Conservation (phyloP, 2,329 filamentous ascomycete genomes). For the Nemania bipapillata region DNA sequence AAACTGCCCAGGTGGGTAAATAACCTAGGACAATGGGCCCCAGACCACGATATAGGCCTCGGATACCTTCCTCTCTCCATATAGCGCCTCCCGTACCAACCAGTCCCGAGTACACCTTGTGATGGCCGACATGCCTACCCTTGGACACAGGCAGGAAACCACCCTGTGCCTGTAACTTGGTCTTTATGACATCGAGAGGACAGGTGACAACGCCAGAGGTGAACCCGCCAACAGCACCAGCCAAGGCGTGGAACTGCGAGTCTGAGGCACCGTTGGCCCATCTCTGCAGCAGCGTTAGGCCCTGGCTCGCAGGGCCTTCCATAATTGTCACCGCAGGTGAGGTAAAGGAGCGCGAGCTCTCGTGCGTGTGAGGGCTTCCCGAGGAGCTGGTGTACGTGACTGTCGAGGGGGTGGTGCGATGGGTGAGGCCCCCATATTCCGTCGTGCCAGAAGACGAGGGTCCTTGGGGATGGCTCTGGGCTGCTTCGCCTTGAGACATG, state of each 20-base stretch:
- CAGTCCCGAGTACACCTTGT: conserved; percentile 82
- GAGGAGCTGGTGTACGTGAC: conserved; percentile 46
- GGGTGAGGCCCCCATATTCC: conserved; percentile 54
- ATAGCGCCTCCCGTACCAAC: conserved; percentile 87
- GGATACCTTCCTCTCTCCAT: conserved; percentile 85
- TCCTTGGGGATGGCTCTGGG: conserved; percentile 51
- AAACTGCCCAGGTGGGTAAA: conserved; percentile 96
- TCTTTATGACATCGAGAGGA: conserved; percentile 98
- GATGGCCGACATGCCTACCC: conserved; percentile 61
- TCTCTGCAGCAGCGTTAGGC: conserved; percentile 61
- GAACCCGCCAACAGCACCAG: conserved; percentile 88
- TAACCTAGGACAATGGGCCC: conserved; percentile 96
- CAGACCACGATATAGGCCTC: conserved; percentile 90
- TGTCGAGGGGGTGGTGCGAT: conserved; percentile 43
- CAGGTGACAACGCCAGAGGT: conserved; percentile 95
- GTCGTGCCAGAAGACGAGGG: conserved; percentile 43
- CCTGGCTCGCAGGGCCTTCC: conserved; percentile 47
- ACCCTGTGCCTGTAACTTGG: conserved; percentile 94
- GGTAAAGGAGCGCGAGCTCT: conserved; percentile 27
- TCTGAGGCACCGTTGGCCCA: conserved; percentile 69
- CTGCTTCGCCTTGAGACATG: conserved; percentile 64
- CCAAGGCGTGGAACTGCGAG: conserved; percentile 80
- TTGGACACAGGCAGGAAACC: conserved; percentile 72
- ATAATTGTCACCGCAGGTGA: conserved; percentile 47
- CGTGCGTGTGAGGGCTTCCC: conserved; percentile 36